phyloP scores from a whole-genome alignment of 345 rosid species.

The Arabidopsis arenosa region DNA sequence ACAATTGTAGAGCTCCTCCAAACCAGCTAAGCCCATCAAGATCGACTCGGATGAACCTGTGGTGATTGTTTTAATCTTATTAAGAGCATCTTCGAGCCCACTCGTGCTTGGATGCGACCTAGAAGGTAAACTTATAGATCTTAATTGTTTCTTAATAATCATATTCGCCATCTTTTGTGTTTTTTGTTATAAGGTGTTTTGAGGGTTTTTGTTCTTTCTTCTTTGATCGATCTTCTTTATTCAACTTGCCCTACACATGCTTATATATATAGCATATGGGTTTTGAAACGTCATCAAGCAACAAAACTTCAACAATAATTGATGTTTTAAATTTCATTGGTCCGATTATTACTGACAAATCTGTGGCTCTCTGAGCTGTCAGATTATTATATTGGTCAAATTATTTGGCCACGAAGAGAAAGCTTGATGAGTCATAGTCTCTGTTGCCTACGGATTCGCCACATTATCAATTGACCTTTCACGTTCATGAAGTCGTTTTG shows the following conservation, averaged over 20 bases:
- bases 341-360: constrained; percentile 26
- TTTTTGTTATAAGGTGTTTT: constrained; percentile 19
- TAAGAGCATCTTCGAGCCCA: constrained; percentile 56
- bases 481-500: constrained; percentile 22
- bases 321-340: constrained; percentile 28
- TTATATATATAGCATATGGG: constrained; percentile 16
- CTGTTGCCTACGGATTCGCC: constrained; percentile 52
- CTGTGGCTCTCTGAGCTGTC: constrained; percentile 45
- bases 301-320: constrained; percentile 43
- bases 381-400: constrained; percentile 39
- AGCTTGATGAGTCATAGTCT: constrained; percentile 51
- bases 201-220: neutral
- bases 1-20: constrained; percentile 54
- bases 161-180: constrained; percentile 34
- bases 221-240: constrained; percentile 17
- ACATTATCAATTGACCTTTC: constrained; percentile 47
- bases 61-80: constrained; percentile 48
- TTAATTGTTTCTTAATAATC: constrained; percentile 49
- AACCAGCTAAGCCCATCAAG: constrained; percentile 45
- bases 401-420: constrained; percentile 32
- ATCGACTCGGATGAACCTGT: constrained; percentile 49
- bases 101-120: constrained; percentile 67
- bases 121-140: constrained; percentile 74
- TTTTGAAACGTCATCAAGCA: constrained; percentile 41
- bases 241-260: constrained; percentile 24